Base-by-base conservation (phyloP, 2,329 filamentous ascomycete genomes). In the Huntiella abstrusa region DNA sequence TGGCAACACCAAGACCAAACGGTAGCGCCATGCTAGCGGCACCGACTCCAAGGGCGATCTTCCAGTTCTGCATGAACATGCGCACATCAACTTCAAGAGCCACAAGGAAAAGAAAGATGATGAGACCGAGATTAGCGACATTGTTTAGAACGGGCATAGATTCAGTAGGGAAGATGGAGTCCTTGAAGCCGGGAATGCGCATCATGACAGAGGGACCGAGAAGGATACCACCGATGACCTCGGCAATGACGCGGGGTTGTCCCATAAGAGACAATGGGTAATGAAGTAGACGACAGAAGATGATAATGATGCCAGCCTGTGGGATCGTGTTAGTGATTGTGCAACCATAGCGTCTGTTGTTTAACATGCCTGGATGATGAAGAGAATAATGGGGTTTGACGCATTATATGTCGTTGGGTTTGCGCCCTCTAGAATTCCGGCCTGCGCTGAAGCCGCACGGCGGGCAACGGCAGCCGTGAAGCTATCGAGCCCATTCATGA, bases 171-270 rank as follows among this genome's bases (percentile, higher is more conserved):
- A 94, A 94, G 53, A 94, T 88, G 52, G 79, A 68, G 2, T 67
- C 62, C 43, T 74, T 68, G 63, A 93, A 94, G 35, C 78, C 76
- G 1, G 84, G 84, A 16, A 93, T 85, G 45, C 80, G 77, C 56
- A 85, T 85, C 75, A 93, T 80, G 16, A 92, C 81, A 0, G 86
- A 91, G 1, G 86, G 86, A 3, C 86, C 86, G 1, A 94, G 70
- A 34, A 94, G 61, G 56, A 91, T 83, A 45, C 83, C 83, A n/a
- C 80, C 82, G 47, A 88, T 75, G 49, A 91, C 83, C 62, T 91
- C 83, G 43, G 83, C 80, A 54, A 91, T 87, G 53, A 91, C 83
- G 41, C 80, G 75, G 52, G 83, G 83, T 57, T 91, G 83, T 47
- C 80, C 76, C 43, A 91, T 68, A 55, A 77, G 79, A 54, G 79